Conservation (phyloP, 2,329 filamentous ascomycete genomes). For the Podosphaera aphanis region DNA sequence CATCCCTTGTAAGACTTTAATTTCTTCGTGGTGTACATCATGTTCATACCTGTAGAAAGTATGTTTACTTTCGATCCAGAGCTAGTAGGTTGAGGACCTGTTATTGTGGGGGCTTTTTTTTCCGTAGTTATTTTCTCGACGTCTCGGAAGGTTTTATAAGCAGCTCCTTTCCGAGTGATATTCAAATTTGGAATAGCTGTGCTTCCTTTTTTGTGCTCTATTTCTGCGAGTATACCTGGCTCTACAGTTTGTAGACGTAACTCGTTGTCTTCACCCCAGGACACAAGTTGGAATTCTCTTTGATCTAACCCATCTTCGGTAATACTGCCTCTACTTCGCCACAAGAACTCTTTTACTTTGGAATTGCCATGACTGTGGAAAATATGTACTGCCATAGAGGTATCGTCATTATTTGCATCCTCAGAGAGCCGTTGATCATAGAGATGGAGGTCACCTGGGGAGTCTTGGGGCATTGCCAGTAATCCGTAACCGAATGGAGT, state of each 20-base stretch:
- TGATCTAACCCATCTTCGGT: constrained; percentile 47
- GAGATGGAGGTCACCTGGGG: constrained; percentile 62
- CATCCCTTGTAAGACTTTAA: constrained; percentile 6
- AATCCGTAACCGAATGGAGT: constrained; percentile 75
- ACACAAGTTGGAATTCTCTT: constrained; percentile 77
- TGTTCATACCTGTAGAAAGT: constrained; percentile 12
- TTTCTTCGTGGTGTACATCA: constrained; percentile 7
- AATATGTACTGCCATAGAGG: constrained; percentile 27
- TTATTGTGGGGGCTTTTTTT: constrained; percentile 37
- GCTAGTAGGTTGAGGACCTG: constrained; percentile 27
- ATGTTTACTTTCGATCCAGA: constrained; percentile 26
- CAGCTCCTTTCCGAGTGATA: constrained; percentile 60
- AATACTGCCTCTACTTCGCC: constrained; percentile 52
- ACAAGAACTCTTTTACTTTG: constrained; percentile 77
- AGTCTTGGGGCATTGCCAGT: constrained; percentile 77
- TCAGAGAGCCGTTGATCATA: constrained; percentile 41
- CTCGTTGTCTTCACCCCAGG: constrained; percentile 74
- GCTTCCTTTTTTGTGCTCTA: constrained; percentile 51
- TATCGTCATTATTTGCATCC: constrained; percentile 21
- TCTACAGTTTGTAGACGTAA: constrained; percentile 57
- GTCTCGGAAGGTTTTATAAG: constrained; percentile 67
- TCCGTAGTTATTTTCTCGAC: constrained; percentile 36
- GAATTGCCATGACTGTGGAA: constrained; percentile 35
- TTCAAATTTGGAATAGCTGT: constrained; percentile 39
- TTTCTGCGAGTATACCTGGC: constrained; percentile 35